Base-by-base conservation (phyloP, 2,329 filamentous ascomycete genomes). In the Plectosphaerella sp. region DNA sequence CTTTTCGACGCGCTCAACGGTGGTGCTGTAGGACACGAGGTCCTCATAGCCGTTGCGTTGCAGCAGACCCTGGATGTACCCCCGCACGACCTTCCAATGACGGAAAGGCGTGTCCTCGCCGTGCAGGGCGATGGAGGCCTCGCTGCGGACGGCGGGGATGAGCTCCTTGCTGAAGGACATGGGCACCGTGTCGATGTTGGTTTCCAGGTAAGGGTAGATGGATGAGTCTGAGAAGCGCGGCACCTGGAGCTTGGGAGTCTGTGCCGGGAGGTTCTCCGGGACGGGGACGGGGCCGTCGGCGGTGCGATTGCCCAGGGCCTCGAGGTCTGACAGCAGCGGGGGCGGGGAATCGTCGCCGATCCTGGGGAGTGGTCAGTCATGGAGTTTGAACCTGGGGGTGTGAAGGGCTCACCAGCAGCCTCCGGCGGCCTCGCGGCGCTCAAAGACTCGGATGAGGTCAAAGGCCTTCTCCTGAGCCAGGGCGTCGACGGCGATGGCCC, bases 121-220 rank as follows among this genome's bases (percentile, higher is more conserved):
- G 54, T 87, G 80, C 24, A 67, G 54, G 3, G 52, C 57, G 11
- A 65, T 58, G 2, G 67, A 68, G 10, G 59, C 57, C 28, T 66
- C 55, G 45, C 61, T 67, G 1, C 59, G 59, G 10, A 61, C 59
- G 1, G 63, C 61, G 0, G 80, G 75, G 14, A 85, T 80, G 0
- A 72, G 69, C 50, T 84, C 81, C 54, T 81, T 72, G 0, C 74
- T 78, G 62, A 80, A 88, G 15, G 76, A 72, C 85, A 88, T 88
- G 0, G 80, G 71, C 2, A 75, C 60, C 6, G 72, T 70, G 55
- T 80, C 76, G 43, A 88, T 78, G 56, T 88, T 88, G 3, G 83
- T 87, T 61, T 87, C 81, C n/a, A 87, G 67, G 18, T 79, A 77
- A 0, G 81, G 79, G 57, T 87, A 87, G 16, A 86, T 72, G 1